Evolutionary conservation across 2,329 filamentous ascomycete genomes (phyloP), one percentile per base, ranked within the genome.

Genomic region (Penicillium sp.): DNA sequence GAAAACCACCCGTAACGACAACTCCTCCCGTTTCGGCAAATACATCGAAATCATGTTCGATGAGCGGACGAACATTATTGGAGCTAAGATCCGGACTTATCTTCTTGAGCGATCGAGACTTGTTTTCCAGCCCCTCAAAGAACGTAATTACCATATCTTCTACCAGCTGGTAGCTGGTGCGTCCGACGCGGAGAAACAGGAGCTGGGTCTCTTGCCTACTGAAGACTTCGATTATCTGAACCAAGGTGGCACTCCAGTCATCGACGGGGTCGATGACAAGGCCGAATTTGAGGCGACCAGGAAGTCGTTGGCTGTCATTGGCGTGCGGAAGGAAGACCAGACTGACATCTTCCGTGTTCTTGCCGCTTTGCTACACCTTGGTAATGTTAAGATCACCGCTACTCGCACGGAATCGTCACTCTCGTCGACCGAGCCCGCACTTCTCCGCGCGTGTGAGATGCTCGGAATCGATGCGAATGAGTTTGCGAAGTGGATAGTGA

Each of bases 31-130:
- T 69, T 99, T 99, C 76, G 94, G 94, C 74, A 99, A 99, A 81
- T 99, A 99, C 75, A 97, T 99, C 67, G 94, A 99, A 78, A 99
- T 99, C 72, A 93, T 97, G 91, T 99, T 99, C 74, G 92, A 97
- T 77, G 85, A 90, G 60, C 84, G 88, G 68, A 96, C 91, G 59
- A 94, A 95, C 72, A 99, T 99, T 67, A 97, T 97, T 69, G 94
- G 94, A 64, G 94, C 94, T 53, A 95, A 95, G 79, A 99, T 99
- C 70, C 84, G 94, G 66, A 97, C 92, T 52, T 99, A 99, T 70
- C 81, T 99, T 62, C 81, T 99, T 41, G 94, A 99, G 74, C 89
- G 94, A 57, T 97, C 94, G 58, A 88, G 94, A 77, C 80, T 99
- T 67, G 94, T 97, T 16, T 99, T 97, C 75, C 94, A 99, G 72